phyloP scores from a whole-genome alignment of 2,329 filamentous ascomycete species.

The Fusarium sp. region DNA sequence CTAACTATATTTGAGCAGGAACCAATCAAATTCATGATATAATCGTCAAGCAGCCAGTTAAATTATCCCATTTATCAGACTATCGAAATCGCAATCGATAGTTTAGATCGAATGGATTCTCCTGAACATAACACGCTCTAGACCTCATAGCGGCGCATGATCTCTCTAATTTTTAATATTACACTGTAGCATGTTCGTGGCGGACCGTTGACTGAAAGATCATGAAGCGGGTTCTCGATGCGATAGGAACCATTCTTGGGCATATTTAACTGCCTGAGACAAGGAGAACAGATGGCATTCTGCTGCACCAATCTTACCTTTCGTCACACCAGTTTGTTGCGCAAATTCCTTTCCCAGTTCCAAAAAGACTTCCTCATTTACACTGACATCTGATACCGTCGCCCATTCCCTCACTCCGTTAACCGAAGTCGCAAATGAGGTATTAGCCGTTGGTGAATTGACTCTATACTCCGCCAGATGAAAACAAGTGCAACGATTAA shows the following conservation, averaged over 20 bases:
- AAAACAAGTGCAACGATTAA: slow-evolving; percentile 7
- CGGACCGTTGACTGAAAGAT: accelerated
- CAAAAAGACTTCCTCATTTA: not conserved
- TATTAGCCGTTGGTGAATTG: not conserved
- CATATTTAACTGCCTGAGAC: not conserved
- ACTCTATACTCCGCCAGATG: slow-evolving; percentile 16
- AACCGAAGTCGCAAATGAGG: not conserved
- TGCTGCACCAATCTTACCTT: not conserved
- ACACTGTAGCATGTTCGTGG: no score
- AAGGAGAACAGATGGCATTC: not conserved
- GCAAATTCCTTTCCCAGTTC: not conserved
- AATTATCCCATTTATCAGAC: no score
- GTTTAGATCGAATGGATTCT: no score
- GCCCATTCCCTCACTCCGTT: not conserved
- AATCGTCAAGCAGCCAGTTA: no score
- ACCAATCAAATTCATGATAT: no score
- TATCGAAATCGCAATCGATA: no score
- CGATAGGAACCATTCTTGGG: not conserved
- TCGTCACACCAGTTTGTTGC: accelerated
- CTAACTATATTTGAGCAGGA: no score
- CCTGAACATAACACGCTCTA: no score
- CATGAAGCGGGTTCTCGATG: not conserved
- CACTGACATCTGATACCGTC: not conserved
- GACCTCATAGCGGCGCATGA: no score
- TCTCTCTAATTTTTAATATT: no score